These are phyloP conservation scores for Endoconidiophora polonica DNA, from an alignment of 2,329 filamentous ascomycete species.

Conservation along the genomic window DNA sequence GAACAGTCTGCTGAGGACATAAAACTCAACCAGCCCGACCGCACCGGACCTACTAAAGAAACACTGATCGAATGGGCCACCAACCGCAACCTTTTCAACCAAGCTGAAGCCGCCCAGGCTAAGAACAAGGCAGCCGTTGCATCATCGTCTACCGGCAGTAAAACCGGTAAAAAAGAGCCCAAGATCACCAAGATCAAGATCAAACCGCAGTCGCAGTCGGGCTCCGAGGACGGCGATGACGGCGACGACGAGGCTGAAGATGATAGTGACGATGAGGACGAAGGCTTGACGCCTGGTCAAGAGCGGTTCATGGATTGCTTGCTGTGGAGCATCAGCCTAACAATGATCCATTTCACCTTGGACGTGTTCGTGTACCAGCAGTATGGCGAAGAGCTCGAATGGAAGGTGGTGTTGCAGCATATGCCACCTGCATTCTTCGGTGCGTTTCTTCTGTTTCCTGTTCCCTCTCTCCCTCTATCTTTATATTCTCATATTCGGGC, in stretches of 20 bases:
- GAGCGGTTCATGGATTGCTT: constrained; percentile 38
- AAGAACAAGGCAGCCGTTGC: constrained; percentile 5
- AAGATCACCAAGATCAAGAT: constrained; percentile 7
- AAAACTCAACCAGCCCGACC: constrained; percentile 53
- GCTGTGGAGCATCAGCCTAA: constrained; percentile 44
- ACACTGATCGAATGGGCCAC: constrained; percentile 61
- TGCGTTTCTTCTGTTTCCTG: neutral
- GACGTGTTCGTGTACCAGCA: constrained; percentile 67
- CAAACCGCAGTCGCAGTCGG: constrained; percentile 7
- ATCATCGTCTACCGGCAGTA: constrained; percentile 16
- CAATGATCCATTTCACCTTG: constrained; percentile 60
- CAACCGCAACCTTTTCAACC: constrained; percentile 40
- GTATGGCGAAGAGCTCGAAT: constrained; percentile 51
- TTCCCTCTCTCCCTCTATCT: neutral
- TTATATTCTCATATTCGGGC: neutral
- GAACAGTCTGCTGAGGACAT: constrained; percentile 31
- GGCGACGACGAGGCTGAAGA: constrained; percentile 20
- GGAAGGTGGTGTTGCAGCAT: constrained; percentile 36
- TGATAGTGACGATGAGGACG: constrained; percentile 19
- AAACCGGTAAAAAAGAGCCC: constrained; percentile 15
- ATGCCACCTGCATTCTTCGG: constrained; percentile 27
- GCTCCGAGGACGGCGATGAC: constrained; percentile 17
- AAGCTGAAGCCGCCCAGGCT: constrained; percentile 25
- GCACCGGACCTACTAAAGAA: constrained; percentile 40
- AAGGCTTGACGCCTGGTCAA: constrained; percentile 25